phyloP scores from a whole-genome alignment of 2,329 filamentous ascomycete species.

The Ascochyta lentis region DNA sequence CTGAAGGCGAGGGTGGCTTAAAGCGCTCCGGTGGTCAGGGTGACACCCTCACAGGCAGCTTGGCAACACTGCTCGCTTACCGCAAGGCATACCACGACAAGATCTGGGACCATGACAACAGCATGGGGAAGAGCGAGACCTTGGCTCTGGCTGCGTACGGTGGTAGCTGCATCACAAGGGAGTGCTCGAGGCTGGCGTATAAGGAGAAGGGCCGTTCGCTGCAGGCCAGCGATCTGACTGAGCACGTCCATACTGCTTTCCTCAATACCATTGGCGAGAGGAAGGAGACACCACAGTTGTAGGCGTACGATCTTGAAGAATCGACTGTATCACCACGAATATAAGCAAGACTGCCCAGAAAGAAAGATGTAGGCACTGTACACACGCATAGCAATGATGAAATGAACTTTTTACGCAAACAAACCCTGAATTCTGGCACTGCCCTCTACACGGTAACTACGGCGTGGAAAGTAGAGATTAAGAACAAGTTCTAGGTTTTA shows the following conservation, averaged over 20 bases:
- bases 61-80: constrained; percentile 90
- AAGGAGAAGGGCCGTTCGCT: constrained; percentile 83
- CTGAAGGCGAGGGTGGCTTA: constrained; percentile 78
- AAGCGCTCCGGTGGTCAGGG: constrained; percentile 96
- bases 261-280: constrained; percentile 76
- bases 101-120: constrained; percentile 71
- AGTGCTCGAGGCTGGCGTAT: constrained; percentile 88
- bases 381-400: constrained; percentile 8
- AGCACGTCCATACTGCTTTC: constrained; percentile 86
- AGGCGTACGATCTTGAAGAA: not conserved
- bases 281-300: constrained; percentile 39
- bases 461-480: not conserved
- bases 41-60: constrained; percentile 87
- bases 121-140: constrained; percentile 64
- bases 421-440: not conserved
- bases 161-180: constrained; percentile 85
- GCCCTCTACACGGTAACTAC: not conserved
- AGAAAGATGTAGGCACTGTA: not conserved
- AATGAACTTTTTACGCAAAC: not conserved
- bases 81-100: constrained; percentile 83
- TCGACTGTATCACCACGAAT: constrained; percentile 1
- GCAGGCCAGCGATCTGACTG: constrained; percentile 92
- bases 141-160: constrained; percentile 83
- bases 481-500: not conserved
- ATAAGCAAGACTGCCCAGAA: not conserved